Evolutionary conservation across 2,329 filamentous ascomycete genomes (phyloP).

Genomic region (Decorospora gaudefroyi): DNA sequence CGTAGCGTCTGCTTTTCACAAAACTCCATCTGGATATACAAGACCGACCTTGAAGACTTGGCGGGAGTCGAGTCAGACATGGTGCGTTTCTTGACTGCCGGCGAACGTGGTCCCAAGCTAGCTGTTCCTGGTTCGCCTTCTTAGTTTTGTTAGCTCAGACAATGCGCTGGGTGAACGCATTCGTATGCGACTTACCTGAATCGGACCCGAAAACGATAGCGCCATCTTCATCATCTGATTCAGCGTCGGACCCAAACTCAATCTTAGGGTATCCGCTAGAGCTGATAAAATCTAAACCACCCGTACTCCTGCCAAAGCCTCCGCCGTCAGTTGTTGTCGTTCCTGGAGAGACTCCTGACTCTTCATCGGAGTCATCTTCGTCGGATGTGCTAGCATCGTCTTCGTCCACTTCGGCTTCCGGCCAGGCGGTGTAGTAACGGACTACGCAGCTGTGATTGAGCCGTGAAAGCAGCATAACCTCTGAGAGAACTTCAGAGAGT

Average conservation of each 20-base stretch:
- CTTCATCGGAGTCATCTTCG: constrained; percentile 31
- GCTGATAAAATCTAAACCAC: constrained; percentile 85
- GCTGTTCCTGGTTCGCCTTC: constrained; percentile 53
- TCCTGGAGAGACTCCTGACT: constrained; percentile 34
- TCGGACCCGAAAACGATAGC: constrained; percentile 48
- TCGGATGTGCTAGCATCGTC: constrained; percentile 39
- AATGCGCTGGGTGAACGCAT: not conserved
- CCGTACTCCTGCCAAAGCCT: constrained; percentile 73
- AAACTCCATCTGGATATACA: constrained; percentile 99
- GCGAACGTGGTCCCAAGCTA: constrained; percentile 40
- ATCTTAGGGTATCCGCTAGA: constrained; percentile 77
- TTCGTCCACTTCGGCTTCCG: constrained; percentile 65
- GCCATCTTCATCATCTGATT: constrained; percentile 47
- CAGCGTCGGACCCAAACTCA: constrained; percentile 71
- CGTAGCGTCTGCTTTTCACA: constrained; percentile 92
- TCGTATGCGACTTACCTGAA: constrained; percentile 30
- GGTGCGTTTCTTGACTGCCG: constrained; percentile 45
- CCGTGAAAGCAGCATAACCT: constrained; percentile 86
- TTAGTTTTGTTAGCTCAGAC: constrained; percentile 28
- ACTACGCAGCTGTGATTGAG: constrained; percentile 88
- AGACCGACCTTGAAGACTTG: constrained; percentile 67
- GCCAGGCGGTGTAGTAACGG: constrained; percentile 94
- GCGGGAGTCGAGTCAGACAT: constrained; percentile 54
- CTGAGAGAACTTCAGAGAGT: constrained; percentile 79
- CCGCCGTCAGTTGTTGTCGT: constrained; percentile 45